Conservation (phyloP, 805 yeast species). For the Blastobotrys chiropterorum region DNA sequence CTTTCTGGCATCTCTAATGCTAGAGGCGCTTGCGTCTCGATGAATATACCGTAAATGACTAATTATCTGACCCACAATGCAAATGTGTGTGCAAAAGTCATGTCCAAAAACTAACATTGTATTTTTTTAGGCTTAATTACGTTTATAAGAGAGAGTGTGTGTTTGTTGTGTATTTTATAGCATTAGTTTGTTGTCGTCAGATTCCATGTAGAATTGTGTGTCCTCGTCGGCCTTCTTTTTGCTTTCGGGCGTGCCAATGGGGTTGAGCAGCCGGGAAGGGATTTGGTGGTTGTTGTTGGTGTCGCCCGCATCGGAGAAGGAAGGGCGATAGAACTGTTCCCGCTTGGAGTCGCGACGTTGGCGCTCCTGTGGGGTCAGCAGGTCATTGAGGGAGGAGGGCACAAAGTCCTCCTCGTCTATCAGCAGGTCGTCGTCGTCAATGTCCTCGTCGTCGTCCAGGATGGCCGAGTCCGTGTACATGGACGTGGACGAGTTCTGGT, state of each 20-base stretch:
- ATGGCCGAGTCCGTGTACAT: background rate
- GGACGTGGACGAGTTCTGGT: background rate
- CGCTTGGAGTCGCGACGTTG: conserved; percentile 36
- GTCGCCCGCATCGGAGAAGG: background rate
- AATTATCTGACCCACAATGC: conserved; percentile 6
- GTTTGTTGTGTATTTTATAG: background rate
- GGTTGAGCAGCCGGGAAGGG: conserved; percentile 3
- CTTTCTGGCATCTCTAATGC: conserved; percentile 30
- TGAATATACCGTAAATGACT: conserved; percentile 23
- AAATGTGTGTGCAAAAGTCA: background rate
- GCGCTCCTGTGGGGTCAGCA: conserved; percentile 75
- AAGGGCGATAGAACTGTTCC: background rate
- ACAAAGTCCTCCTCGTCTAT: conserved; percentile 62
- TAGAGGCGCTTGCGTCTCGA: conserved; percentile 23
- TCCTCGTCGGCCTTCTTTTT: conserved; percentile 15
- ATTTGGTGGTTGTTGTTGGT: background rate
- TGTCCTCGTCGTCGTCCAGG: conserved; percentile 24
- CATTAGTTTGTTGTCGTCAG: conserved; percentile 12
- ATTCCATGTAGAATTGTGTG: conserved; percentile 23
- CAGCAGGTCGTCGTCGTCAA: conserved; percentile 35
- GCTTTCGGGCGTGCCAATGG: conserved; percentile 19
- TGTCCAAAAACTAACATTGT: background rate
- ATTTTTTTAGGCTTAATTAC: background rate
- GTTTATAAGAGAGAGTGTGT: no score
- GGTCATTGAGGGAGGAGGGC: conserved; percentile 74